A percentile compares a stretch with the other conserved stretches of the same genome.
Conservation (phyloP, 257 asterid genomes). For the Cordia subcordata region DNA sequence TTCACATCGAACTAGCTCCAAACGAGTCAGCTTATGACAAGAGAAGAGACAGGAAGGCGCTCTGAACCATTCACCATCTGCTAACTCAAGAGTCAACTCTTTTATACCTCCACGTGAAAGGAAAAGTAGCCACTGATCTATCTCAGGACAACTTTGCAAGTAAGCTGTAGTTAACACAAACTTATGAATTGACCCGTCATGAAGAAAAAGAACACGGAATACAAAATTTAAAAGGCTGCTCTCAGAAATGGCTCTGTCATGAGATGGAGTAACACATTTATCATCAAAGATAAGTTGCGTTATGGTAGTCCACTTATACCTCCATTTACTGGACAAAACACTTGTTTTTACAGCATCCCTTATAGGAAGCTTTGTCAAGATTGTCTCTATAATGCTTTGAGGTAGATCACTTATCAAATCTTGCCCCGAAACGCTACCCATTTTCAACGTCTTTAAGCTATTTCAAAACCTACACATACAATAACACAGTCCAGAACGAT, state of each 20-base stretch:
- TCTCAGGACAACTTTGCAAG: slow-evolving; percentile 45
- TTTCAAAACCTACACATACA: slow-evolving; percentile 7
- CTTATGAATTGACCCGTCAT: slow-evolving; percentile 82
- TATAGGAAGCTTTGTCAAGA: slow-evolving; percentile 68
- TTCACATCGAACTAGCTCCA: slow-evolving; percentile 77
- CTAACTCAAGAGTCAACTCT: slow-evolving; percentile 68
- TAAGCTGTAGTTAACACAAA: slow-evolving; percentile 49
- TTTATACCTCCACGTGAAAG: slow-evolving; percentile 65
- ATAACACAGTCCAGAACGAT: slow-evolving; percentile 8
- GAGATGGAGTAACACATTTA: slow-evolving; percentile 28
- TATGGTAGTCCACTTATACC: slow-evolving; percentile 77
- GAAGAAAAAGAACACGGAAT: slow-evolving; percentile 61
- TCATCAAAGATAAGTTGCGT: slow-evolving; percentile 68
- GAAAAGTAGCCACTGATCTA: slow-evolving; percentile 89
- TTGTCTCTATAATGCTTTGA: slow-evolving; percentile 65
- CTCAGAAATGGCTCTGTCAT: slow-evolving; percentile 37
- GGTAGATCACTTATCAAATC: slow-evolving; percentile 86
- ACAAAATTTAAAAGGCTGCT: slow-evolving; percentile 49
- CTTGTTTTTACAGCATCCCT: slow-evolving; percentile 76
- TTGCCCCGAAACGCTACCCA: slow-evolving; percentile 37
- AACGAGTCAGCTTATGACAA: slow-evolving; percentile 49
- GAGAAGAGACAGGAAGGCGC: slow-evolving; percentile 70
- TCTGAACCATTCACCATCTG: slow-evolving; percentile 76
- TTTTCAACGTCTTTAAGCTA: slow-evolving; percentile 21
- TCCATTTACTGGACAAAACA: slow-evolving; percentile 64